phyloP scores from a whole-genome alignment of 352 stramenopile genomes.

The Globisporangium paddicum region DNA sequence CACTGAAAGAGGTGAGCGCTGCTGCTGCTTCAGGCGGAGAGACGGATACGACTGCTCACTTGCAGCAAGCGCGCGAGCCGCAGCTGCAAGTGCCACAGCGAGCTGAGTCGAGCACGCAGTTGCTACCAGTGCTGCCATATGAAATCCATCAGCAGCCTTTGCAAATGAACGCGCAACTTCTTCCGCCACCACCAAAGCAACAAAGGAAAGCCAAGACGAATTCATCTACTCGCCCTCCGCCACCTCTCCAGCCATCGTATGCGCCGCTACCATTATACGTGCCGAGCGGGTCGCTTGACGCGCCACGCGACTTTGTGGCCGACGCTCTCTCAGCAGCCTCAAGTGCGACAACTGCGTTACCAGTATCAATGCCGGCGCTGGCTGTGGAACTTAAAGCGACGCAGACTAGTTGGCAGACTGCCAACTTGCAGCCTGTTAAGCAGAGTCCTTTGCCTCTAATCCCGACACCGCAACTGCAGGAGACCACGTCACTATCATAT shows the following conservation, averaged over 20 bases:
- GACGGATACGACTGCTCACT: background rate
- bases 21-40: background rate
- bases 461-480: background rate
- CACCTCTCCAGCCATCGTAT: background rate
- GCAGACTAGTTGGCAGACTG: background rate
- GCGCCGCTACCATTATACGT: background rate
- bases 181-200: background rate
- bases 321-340: background rate
- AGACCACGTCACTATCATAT: background rate
- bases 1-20: constrained; percentile 20
- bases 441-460: background rate
- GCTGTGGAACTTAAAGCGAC: background rate
- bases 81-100: background rate
- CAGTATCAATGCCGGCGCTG: background rate
- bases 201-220: background rate
- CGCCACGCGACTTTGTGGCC: background rate
- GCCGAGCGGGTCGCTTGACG: background rate
- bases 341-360: background rate
- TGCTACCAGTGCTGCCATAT: background rate
- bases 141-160: background rate
- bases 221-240: background rate
- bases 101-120: background rate
- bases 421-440: background rate
- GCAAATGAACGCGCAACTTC: background rate
- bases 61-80: background rate